These are phyloP conservation scores for Calonectria hongkongensis DNA, from an alignment of 2,329 filamentous ascomycete genomes.

Conservation along the genomic window DNA sequence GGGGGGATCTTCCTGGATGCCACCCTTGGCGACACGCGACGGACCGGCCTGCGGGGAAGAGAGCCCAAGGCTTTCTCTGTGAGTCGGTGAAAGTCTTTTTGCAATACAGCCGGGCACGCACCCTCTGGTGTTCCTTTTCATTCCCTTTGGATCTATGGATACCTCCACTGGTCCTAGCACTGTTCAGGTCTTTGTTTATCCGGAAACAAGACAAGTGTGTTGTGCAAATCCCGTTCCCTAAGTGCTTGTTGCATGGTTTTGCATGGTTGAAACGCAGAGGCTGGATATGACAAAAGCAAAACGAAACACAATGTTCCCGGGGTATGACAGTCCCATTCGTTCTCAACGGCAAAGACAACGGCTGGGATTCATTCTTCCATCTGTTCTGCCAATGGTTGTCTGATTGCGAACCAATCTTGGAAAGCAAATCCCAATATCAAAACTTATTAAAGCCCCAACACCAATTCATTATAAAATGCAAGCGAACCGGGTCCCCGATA, in stretches of 20 bases:
- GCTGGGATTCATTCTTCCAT: background rate
- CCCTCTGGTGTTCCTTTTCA: background rate
- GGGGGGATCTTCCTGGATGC: background rate
- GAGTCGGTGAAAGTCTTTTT: background rate
- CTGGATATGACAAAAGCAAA: background rate
- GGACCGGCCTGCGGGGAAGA: conserved; percentile 24
- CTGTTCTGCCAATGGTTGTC: no score
- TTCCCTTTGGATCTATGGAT: background rate
- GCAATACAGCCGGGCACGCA: background rate
- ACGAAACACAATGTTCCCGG: background rate
- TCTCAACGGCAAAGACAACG: background rate
- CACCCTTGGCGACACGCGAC: conserved; percentile 13
- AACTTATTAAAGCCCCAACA: no score
- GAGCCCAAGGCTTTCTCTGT: background rate
- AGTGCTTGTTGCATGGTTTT: background rate
- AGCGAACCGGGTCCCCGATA: no score
- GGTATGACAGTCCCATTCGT: background rate
- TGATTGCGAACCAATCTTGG: no score
- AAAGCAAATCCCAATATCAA: no score
- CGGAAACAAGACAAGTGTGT: background rate
- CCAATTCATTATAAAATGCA: no score
- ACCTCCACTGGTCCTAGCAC: background rate
- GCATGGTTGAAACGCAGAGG: background rate
- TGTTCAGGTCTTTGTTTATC: background rate
- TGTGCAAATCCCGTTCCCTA: background rate